Base-by-base conservation (phyloP, 768 basidiomycete genomes). In the Leccinum fibrillosum region DNA sequence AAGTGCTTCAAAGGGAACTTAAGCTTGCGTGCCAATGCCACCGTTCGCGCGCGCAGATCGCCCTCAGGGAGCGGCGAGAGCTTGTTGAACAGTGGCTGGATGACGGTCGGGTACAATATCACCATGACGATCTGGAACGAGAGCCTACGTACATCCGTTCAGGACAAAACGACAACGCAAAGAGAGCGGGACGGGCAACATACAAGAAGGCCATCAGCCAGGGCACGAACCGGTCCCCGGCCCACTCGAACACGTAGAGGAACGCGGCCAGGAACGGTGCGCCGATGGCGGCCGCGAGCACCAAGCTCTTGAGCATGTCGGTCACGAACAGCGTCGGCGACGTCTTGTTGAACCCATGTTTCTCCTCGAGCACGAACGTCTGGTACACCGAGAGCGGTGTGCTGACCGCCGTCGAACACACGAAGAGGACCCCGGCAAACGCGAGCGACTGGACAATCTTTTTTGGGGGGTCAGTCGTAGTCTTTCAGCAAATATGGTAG, bases 21-120 rank as follows among this genome's bases (percentile, higher is more conserved):
- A 66, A 98, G 87, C 67, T 86, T 88, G 42, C 75, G 65, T 0
- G 95, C 92, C 15, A 99, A 79, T 0, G 73, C 68, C 66, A 96
- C 92, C 39, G 95, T 90, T 39, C 92, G 80, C 7, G 73, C 76
- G 23, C 93, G 86, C 7, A 98, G 77, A 21, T 91, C 88, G 32
- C 92, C 91, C 13, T 82, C 77, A 0, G 83, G 77, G 5, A 99
- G 82, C 3, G 93, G 92, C 2, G 94, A 93, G 48, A 98, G 84
- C 74, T 93, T 98, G 82, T 99, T 98, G 83, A 98, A 98, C 56
- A 98, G 75, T 0, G 97, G 97, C 65, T 95, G 94, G 64, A 99
- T 94, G 69, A 94, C 77, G 39, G 84, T 89, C 3, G 92, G 91
- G 75, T 90, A 91, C 54, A 93, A 66, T 60, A 92, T 75, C 59